Conservation (phyloP, 805 yeast genomes). For the Pichia cephalocereana region DNA sequence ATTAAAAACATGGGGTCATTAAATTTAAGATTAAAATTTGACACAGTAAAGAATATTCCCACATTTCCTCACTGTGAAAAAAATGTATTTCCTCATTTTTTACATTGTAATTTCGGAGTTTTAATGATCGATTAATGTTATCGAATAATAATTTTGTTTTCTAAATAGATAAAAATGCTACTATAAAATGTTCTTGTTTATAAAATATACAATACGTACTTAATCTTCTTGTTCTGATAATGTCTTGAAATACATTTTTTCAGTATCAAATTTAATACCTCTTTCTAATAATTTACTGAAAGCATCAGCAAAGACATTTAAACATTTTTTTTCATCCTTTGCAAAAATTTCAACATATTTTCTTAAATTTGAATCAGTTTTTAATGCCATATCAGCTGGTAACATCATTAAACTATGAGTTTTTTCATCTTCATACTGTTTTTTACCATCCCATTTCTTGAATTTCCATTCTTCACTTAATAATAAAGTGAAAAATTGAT, state of each 20-base stretch:
- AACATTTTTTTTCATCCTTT: constrained; percentile 38
- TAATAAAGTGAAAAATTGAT: constrained; percentile 58
- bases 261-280: constrained; percentile 52
- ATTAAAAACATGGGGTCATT: too few relatives aligned
- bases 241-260: constrained; percentile 47
- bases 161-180: too few relatives aligned
- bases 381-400: constrained; percentile 48
- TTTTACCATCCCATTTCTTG: constrained; percentile 52
- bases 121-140: too few relatives aligned
- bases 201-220: not conserved
- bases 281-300: constrained; percentile 51
- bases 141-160: too few relatives aligned
- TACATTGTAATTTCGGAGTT: too few relatives aligned
- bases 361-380: constrained; percentile 35
- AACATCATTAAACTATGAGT: constrained; percentile 49
- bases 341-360: constrained; percentile 42
- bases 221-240: constrained; percentile 53
- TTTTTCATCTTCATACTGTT: constrained; percentile 53
- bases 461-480: constrained; percentile 49
- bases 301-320: constrained; percentile 39
- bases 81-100: too few relatives aligned
- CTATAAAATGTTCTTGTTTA: too few relatives aligned
- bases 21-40: too few relatives aligned
- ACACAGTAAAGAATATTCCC: too few relatives aligned
- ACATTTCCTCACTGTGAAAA: too few relatives aligned